Conservation (phyloP, 192 early-diverging fungal genomes). For the Powellomyces hirtus region DNA sequence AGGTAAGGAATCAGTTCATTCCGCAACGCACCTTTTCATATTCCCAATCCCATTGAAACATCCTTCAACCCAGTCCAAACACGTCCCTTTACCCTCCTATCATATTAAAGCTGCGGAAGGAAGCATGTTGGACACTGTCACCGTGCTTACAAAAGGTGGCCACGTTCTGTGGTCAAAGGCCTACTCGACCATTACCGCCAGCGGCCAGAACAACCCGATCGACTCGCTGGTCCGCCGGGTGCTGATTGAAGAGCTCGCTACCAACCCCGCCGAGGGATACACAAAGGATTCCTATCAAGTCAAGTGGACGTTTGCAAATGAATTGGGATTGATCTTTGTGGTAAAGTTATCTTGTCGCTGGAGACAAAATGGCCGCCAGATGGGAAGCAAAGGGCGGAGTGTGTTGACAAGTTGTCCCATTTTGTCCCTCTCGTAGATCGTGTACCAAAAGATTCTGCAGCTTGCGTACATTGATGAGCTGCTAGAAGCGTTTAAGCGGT, state of each 20-base stretch:
- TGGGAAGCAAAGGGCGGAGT: too few species aligned
- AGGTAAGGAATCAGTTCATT: too few species aligned
- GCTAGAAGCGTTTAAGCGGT: conserved; percentile 61
- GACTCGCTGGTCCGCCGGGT: conserved; percentile 74
- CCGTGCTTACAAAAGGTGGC: conserved; percentile 82
- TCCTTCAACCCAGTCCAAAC: too few species aligned
- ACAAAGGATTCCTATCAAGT: conserved; percentile 62
- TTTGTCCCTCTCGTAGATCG: conserved; percentile 49
- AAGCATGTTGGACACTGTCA: conserved; percentile 82
- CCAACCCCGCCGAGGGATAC: conserved; percentile 46
- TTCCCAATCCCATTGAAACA: too few species aligned
- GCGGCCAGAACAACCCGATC: conserved; percentile 51
- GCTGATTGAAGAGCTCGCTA: conserved; percentile 71
- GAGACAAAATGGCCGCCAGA: background rate
- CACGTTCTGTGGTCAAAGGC: conserved; percentile 81
- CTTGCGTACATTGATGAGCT: conserved; percentile 84
- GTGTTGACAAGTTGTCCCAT: background rate
- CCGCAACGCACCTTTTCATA: too few species aligned
- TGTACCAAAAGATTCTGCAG: conserved; percentile 84
- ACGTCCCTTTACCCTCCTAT: too few species aligned
- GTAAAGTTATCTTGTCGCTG: too few species aligned
- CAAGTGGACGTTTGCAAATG: conserved; percentile 36
- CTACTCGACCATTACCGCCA: conserved; percentile 44
- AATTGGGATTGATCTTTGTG: conserved; percentile 34
- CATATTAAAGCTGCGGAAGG: too few species aligned